phyloP scores from a whole-genome alignment of 2,329 filamentous ascomycete species.

The Neofusicoccum umdonicola region DNA sequence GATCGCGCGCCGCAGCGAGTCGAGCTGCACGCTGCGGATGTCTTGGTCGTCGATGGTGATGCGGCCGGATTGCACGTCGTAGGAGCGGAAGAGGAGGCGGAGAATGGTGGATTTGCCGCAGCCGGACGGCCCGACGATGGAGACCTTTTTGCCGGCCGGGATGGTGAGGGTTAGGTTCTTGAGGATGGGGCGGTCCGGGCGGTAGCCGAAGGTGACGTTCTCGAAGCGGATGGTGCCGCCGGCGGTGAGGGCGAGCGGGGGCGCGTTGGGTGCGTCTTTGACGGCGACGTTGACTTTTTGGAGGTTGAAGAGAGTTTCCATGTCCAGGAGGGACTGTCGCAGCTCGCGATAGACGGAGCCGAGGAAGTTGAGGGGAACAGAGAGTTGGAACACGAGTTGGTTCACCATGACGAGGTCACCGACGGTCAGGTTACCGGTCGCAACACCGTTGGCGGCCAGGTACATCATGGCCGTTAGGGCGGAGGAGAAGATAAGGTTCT shows the following conservation, averaged over 20 bases:
- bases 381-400: slow-evolving; percentile 96
- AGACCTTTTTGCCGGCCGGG: slow-evolving; percentile 92
- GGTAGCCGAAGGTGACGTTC: slow-evolving; percentile 92
- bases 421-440: slow-evolving; percentile 76
- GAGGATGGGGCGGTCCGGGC: slow-evolving; percentile 80
- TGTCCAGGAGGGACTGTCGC: slow-evolving; percentile 89
- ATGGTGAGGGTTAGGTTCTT: slow-evolving; percentile 83
- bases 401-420: slow-evolving; percentile 99
- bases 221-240: slow-evolving; percentile 93
- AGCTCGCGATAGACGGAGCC: slow-evolving; percentile 97
- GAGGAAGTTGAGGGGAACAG: slow-evolving; percentile 93
- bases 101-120: slow-evolving; percentile 96
- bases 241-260: slow-evolving; percentile 65
- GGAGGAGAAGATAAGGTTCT: slow-evolving; percentile 95
- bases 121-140: slow-evolving; percentile 89
- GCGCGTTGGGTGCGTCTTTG: slow-evolving; percentile 71
- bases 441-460: slow-evolving; percentile 85
- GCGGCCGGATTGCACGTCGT: slow-evolving; percentile 80
- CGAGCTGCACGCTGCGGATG: slow-evolving; percentile 75
- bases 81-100: slow-evolving; percentile 87
- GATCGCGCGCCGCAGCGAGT: slow-evolving; percentile 79
- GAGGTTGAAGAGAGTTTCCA: slow-evolving; percentile 97
- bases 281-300: slow-evolving; percentile 94
- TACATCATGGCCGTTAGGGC: slow-evolving; percentile 98
- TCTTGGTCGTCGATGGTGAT: slow-evolving; percentile 94